Conservation (phyloP, 306 rosid species). For the Comarum palustre region DNA sequence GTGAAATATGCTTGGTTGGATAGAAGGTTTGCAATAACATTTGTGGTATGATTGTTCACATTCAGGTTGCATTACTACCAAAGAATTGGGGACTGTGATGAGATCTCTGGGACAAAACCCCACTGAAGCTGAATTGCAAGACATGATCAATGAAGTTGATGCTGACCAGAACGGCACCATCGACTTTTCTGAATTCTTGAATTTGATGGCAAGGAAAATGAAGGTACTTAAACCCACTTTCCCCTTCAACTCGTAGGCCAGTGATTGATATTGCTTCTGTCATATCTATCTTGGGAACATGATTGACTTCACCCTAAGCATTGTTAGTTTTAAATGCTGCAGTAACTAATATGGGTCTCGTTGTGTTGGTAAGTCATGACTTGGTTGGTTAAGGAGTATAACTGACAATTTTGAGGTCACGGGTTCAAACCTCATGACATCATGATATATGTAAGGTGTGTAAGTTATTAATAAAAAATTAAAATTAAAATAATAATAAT, state of each 20-base stretch:
- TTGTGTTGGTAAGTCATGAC: too few species aligned
- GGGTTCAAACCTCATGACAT: too few species aligned
- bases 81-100: constrained; percentile 38
- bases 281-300: not conserved
- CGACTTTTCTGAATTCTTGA: constrained; percentile 33
- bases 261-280: not conserved
- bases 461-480: too few species aligned
- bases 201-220: constrained; percentile 36
- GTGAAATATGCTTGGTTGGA: not conserved
- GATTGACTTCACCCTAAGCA: not conserved
- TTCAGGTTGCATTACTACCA: constrained; percentile 32
- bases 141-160: constrained; percentile 38
- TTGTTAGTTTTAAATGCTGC: not conserved
- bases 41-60: not conserved
- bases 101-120: constrained; percentile 37
- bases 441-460: too few species aligned
- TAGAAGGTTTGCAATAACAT: not conserved
- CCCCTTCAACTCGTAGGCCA: not conserved
- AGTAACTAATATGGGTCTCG: not conserved
- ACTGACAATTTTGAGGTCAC: too few species aligned
- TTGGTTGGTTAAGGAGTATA: too few species aligned
- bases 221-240: constrained; percentile 15
- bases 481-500: too few species aligned
- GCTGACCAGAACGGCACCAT: constrained; percentile 36
- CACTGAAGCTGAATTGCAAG: constrained; percentile 33